A percentile compares a stretch with the other conserved stretches of the same genome.
Evolutionary conservation across 2,329 filamentous ascomycete genomes (phyloP).

Genomic region (Colletotrichum sp.): DNA sequence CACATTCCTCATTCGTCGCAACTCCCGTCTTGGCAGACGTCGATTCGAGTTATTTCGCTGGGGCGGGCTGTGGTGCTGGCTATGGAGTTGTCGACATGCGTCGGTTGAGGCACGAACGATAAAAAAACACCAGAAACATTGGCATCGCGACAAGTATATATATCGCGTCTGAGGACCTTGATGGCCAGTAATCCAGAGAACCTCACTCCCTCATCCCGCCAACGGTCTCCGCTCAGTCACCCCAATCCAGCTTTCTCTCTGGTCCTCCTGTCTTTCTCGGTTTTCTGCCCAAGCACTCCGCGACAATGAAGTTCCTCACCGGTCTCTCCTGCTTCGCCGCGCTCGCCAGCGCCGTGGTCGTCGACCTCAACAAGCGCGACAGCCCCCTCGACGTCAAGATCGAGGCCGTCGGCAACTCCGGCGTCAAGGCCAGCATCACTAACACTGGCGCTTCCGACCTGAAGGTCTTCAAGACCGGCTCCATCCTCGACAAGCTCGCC

Average conservation of each 20-base stretch:
- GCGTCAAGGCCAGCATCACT: slow-evolving; percentile 57
- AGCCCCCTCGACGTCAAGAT: slow-evolving; percentile 50
- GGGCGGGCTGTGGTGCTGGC: background rate
- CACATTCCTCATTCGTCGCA: slow-evolving; percentile 5
- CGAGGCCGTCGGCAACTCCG: slow-evolving; percentile 55
- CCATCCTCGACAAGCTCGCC: slow-evolving; percentile 55
- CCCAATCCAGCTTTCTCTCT: background rate
- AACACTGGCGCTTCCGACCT: slow-evolving; percentile 55
- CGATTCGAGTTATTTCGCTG: background rate
- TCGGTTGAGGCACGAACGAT: background rate
- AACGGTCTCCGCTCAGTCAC: background rate
- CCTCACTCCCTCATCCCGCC: background rate
- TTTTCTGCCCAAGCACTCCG: background rate
- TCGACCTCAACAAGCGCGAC: slow-evolving; percentile 39
- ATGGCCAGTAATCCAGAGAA: background rate
- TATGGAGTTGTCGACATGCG: background rate
- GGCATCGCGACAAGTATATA: slow-evolving; percentile 3
- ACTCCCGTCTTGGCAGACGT: background rate
- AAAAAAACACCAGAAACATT: background rate
- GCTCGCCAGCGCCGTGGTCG: slow-evolving; percentile 38
- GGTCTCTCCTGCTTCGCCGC: slow-evolving; percentile 39
- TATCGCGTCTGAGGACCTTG: background rate
- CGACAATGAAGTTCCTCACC: slow-evolving; percentile 44
- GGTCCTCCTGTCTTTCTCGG: background rate
- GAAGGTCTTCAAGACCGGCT: slow-evolving; percentile 59